Conservation (phyloP, 176 grass and related monocot genomes). For the Echinochloa phyllopogon region DNA sequence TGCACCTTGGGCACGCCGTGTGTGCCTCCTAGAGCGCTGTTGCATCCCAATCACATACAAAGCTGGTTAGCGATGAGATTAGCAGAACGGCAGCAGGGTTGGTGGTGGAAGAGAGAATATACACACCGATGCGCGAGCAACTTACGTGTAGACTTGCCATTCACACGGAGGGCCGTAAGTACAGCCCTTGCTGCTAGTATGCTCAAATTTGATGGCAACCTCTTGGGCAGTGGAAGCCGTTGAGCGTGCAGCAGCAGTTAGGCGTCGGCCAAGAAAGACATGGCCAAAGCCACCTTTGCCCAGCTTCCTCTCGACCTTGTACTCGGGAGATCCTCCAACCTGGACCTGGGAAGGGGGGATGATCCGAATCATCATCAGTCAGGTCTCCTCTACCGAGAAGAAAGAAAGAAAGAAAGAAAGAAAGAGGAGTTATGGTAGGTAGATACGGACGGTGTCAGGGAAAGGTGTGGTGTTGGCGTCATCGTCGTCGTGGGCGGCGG, state of each 20-base stretch:
- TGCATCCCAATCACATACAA: slow-evolving; percentile 10
- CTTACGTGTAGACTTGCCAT: slow-evolving; percentile 93
- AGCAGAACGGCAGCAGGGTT: neutral
- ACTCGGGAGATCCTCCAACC: slow-evolving; percentile 81
- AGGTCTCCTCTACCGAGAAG: too few species aligned
- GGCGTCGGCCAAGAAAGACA: slow-evolving; percentile 80
- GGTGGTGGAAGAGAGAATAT: neutral
- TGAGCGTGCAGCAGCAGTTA: slow-evolving; percentile 54
- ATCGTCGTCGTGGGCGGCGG: slow-evolving; percentile 53
- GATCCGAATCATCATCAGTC: neutral
- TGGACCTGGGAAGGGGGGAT: slow-evolving; percentile 61
- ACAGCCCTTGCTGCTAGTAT: slow-evolving; percentile 85
- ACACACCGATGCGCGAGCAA: neutral
- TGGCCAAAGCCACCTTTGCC: slow-evolving; percentile 94
- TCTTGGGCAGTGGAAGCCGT: slow-evolving; percentile 66
- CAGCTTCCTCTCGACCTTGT: slow-evolving; percentile 84
- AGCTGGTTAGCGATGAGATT: neutral
- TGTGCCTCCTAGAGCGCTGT: slow-evolving; percentile 74
- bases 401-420: too few species aligned
- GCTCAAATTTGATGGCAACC: slow-evolving; percentile 96
- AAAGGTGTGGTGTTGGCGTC: slow-evolving; percentile 57
- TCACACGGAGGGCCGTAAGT: slow-evolving; percentile 83
- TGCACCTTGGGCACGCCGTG: slow-evolving; percentile 91
- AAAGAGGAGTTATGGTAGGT: neutral
- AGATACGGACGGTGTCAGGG: slow-evolving; percentile 51